Evolutionary conservation across 257 asterid species (phyloP).

Genomic region (Solanum chiquidenum): DNA sequence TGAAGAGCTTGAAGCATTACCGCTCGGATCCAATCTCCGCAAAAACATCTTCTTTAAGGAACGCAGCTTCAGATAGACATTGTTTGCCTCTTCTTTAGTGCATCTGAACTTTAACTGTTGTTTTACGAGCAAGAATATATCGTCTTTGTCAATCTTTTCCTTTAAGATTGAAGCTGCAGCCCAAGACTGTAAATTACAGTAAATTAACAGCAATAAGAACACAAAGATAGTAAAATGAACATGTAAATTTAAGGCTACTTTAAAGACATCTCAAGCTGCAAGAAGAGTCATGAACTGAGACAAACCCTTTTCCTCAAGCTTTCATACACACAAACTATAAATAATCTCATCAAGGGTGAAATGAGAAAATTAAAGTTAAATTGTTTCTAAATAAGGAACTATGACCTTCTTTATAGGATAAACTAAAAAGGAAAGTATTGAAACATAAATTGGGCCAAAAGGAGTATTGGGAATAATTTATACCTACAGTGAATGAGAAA

Average conservation of each 20-base stretch:
- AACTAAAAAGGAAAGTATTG: neutral
- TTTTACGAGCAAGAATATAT: conserved; percentile 30
- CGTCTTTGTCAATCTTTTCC: conserved; percentile 39
- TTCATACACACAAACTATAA: neutral
- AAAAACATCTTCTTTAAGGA: conserved; percentile 34
- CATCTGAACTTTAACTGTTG: conserved; percentile 43
- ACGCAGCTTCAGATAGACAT: conserved; percentile 40
- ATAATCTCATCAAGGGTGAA: neutral
- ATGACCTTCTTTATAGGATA: neutral
- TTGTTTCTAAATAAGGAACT: neutral
- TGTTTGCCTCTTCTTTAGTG: conserved; percentile 40
- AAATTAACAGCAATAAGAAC: neutral
- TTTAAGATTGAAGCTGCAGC: conserved; percentile 41
- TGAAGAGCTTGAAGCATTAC: neutral
- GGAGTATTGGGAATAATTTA: neutral
- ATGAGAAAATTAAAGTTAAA: neutral
- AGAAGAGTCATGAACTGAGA: neutral
- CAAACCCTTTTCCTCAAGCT: neutral
- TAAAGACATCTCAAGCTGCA: neutral
- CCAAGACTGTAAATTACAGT: conserved; percentile 49
- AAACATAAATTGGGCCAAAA: neutral
- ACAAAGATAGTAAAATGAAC: neutral
- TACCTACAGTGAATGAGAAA: neutral
- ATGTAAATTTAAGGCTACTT: neutral
- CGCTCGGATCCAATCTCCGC: conserved; percentile 8